Conservation (phyloP, 1,284 basidiomycete genomes). For the Trametes polyzona region DNA sequence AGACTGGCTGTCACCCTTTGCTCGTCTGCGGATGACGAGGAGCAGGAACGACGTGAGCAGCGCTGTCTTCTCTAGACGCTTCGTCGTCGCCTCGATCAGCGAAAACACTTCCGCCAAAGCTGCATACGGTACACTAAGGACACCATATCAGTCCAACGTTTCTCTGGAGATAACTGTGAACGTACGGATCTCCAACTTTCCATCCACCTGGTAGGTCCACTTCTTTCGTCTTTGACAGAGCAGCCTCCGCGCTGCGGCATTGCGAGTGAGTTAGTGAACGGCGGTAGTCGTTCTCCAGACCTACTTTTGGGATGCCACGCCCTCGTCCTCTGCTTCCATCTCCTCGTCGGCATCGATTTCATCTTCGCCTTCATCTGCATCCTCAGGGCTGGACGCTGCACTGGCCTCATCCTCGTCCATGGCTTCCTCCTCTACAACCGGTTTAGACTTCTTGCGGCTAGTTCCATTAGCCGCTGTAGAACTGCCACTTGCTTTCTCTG, state of each 20-base stretch:
- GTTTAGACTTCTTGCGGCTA: slow-evolving; percentile 2
- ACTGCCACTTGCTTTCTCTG: background rate
- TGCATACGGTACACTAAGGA: slow-evolving; percentile 86
- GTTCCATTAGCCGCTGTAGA: background rate
- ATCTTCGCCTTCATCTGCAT: slow-evolving; percentile 42
- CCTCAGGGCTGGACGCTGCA: slow-evolving; percentile 21
- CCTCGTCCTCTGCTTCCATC: slow-evolving; percentile 52
- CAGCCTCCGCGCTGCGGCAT: slow-evolving; percentile 74
- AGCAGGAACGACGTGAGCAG: slow-evolving; percentile 88
- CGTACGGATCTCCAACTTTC: slow-evolving; percentile 86
- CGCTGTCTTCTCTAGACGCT: slow-evolving; percentile 92
- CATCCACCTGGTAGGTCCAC: slow-evolving; percentile 85
- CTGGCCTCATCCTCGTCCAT: slow-evolving; percentile 26
- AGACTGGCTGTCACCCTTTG: slow-evolving; percentile 66
- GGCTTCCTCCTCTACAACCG: slow-evolving; percentile 9
- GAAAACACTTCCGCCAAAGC: slow-evolving; percentile 89
- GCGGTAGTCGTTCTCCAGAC: slow-evolving; percentile 21
- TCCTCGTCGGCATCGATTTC: slow-evolving; percentile 64
- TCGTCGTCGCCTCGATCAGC: slow-evolving; percentile 94
- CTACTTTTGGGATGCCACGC: slow-evolving; percentile 66
- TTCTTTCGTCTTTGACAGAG: slow-evolving; percentile 63
- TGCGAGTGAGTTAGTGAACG: background rate
- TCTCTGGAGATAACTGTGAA: slow-evolving; percentile 19
- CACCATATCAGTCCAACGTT: background rate
- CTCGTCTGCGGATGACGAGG: slow-evolving; percentile 86